These are phyloP conservation scores for Euryodendron excelsum DNA, from an alignment of 148 eudicot genomes.

Conservation along the genomic window DNA sequence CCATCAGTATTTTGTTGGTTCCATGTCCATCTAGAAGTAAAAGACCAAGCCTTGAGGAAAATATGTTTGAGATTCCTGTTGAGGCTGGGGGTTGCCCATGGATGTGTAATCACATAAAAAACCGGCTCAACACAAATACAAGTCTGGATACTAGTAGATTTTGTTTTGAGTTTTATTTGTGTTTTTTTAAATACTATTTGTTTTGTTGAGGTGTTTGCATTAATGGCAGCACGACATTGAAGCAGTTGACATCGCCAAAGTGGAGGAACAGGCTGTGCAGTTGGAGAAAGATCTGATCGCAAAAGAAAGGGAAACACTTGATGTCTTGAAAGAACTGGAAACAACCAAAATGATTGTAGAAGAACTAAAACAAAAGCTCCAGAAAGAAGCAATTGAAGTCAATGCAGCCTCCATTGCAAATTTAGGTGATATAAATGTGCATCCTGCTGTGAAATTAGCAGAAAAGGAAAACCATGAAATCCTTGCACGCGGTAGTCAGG, in stretches of 20 bases:
- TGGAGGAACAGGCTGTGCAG: constrained; percentile 72
- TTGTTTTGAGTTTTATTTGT: not conserved
- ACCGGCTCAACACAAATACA: not conserved
- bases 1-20: not conserved
- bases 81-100: not conserved
- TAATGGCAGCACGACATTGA: constrained; percentile 38
- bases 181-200: not conserved
- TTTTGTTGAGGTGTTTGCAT: not conserved
- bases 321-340: constrained; percentile 88
- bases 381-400: constrained; percentile 50
- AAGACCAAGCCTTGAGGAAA: not conserved
- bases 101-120: not conserved
- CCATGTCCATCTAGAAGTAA: not conserved
- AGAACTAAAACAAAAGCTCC: constrained; percentile 73
- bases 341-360: constrained; percentile 69
- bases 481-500: constrained; percentile 19
- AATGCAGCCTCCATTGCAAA: constrained; percentile 23
- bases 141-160: not conserved
- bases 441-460: constrained; percentile 22
- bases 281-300: constrained; percentile 63
- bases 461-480: constrained; percentile 48
- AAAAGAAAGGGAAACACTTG: constrained; percentile 80
- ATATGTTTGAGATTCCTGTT: not conserved
- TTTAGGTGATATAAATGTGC: constrained; percentile 10
- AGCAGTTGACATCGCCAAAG: constrained; percentile 44